Evolutionary conservation across 208 protist species (phyloP).

Genomic region (Crithidia brevicula): DNA sequence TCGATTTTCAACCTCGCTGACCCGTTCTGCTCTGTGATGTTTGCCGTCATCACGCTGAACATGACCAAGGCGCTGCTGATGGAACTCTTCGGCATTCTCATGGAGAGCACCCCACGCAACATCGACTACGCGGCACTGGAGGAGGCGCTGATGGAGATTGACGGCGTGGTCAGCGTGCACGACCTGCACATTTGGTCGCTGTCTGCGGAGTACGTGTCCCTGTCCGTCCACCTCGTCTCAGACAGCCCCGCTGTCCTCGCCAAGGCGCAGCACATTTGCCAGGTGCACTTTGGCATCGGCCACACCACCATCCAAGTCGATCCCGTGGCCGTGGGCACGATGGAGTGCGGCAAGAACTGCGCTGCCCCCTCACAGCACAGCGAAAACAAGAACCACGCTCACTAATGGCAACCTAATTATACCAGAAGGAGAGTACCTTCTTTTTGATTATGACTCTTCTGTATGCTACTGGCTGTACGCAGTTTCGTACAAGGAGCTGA

Average conservation of each 20-base stretch:
- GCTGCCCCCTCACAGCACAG: constrained; percentile 2
- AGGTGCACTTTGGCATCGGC: constrained; percentile 59
- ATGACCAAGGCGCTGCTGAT: constrained; percentile 76
- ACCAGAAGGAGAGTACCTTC: neutral
- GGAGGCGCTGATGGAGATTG: constrained; percentile 51
- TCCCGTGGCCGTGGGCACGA: constrained; percentile 37
- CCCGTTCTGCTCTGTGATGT: constrained; percentile 85
- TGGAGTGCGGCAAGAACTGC: constrained; percentile 37
- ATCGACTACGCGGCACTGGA: constrained; percentile 66
- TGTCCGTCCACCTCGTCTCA: constrained; percentile 84
- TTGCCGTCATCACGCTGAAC: constrained; percentile 87
- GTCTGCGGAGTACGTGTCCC: constrained; percentile 72
- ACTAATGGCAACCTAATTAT: neutral
- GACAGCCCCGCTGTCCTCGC: constrained; percentile 48
- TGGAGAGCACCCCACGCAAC: constrained; percentile 84
- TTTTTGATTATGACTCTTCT: neutral
- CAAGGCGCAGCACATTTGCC: constrained; percentile 68
- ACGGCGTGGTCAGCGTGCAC: constrained; percentile 80
- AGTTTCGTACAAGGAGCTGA: too few relatives aligned
- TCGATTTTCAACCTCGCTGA: constrained; percentile 89
- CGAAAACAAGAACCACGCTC: neutral
- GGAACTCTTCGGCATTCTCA: constrained; percentile 86
- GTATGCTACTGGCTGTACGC: neutral
- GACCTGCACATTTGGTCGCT: constrained; percentile 93
- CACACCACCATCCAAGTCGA: constrained; percentile 94